phyloP scores from a whole-genome alignment of 2,329 filamentous ascomycete species.

The Aspergillus sp. region DNA sequence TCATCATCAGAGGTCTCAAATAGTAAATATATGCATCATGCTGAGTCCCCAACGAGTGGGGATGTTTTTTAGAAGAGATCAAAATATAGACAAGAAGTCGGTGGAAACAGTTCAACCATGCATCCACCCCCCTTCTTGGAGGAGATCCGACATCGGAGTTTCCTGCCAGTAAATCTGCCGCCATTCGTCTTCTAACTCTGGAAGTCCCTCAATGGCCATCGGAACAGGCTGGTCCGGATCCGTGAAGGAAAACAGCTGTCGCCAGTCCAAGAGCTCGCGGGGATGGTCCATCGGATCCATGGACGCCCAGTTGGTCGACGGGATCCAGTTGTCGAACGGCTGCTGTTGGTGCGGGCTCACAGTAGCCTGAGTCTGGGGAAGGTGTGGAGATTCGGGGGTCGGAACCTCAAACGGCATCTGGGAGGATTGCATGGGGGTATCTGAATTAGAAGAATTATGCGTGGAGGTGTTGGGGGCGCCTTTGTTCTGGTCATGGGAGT shows the following conservation, averaged over 20 bases:
- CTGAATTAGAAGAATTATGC: constrained; percentile 14
- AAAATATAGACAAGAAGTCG: background rate
- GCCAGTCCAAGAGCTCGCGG: constrained; percentile 39
- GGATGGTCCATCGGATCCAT: constrained; percentile 32
- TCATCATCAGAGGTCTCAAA: no score
- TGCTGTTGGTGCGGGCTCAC: constrained; percentile 24
- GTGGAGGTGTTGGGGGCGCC: background rate
- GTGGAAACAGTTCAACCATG: constrained; percentile 17
- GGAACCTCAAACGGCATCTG: constrained; percentile 26
- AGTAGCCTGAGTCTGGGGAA: constrained; percentile 20
- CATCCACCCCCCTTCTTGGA: constrained; percentile 41
- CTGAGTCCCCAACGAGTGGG: no score
- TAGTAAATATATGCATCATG: no score
- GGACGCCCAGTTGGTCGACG: constrained; percentile 23
- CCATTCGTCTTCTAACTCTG: constrained; percentile 44
- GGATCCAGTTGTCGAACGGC: constrained; percentile 33
- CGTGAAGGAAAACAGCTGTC: constrained; percentile 40
- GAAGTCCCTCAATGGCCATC: constrained; percentile 36
- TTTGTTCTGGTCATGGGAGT: constrained; percentile 5
- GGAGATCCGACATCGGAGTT: constrained; percentile 40
- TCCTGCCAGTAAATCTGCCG: constrained; percentile 46
- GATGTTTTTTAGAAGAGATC: background rate
- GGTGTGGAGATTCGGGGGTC: constrained; percentile 28
- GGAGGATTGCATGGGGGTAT: constrained; percentile 15
- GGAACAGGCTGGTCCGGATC: constrained; percentile 37